Evolutionary conservation across 2,329 filamentous ascomycete genomes (phyloP), one percentile per base, ranked within the genome.

Genomic region (Eutypa lata): DNA sequence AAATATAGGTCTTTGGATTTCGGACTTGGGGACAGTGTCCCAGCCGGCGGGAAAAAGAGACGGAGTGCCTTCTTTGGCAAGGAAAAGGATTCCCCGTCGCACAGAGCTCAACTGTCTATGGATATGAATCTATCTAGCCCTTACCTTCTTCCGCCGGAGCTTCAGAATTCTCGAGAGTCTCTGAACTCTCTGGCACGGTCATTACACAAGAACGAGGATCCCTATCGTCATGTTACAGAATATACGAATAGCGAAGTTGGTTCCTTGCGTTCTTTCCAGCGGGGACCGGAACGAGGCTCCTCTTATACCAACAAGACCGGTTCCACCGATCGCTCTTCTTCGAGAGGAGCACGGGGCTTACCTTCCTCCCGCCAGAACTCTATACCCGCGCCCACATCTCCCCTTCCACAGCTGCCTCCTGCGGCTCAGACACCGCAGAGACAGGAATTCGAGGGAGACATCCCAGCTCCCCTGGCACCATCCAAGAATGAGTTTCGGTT

Each of bases 1-100:
- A 90, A 90, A 61, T 90, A 95, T 71, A 92, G 88, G 66, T 94
- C 91, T 1, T 80, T 97, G 66, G 94, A 99, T 70, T 99, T 97
- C 67, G 94, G 94, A 35, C 73, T 97, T 66, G 90, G 74, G 37
- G 73, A 88, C 52, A 61, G 58, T 49, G 48, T 54, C 16, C 58
- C 55, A n/a, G 57, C 60, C 14, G 57, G 59, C 14, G 57, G 59
- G 22, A 67, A 65, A 40, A 79, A 76, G 59, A 76, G 76, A 58
- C 76, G 74, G 63, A 76, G 71, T 51, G 65, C 68, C 2, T 68
- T 75, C 73, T 77, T 59, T 73, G 85, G 71, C 76, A 79, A 76
- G 24, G 79, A 90, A 65, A 85, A 85, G 68, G 70, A 73, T 21
- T 57, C 63, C 35, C 69, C 70, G 48, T 71, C 60, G 51, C 70